Base-by-base conservation (phyloP, 805 yeast genomes). In the Wickerhamiella musiphila region DNA sequence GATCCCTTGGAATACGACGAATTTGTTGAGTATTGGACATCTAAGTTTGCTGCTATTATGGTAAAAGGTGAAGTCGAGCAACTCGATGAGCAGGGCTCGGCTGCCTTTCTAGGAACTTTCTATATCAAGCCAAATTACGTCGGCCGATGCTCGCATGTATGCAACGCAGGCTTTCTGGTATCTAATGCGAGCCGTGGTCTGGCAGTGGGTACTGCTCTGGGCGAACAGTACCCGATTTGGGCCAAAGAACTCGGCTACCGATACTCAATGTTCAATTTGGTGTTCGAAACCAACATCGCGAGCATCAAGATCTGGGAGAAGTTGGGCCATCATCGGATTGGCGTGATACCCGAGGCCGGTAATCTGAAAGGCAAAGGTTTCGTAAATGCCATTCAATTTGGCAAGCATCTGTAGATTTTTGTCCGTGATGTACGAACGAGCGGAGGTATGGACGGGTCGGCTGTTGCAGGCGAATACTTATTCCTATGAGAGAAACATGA, bases 161-260 rank as follows among this genome's bases (percentile, higher is more conserved):
- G 94, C 46, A 84, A 84, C 50, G 94, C 73, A 0, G 94, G 92
- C 0, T 84, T 84, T 47, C 49, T 82, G 8, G 93, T 84, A 5
- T 66, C 66, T 36, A 59, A 61, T 6, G 40, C 40, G 0, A 56
- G 57, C 17, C 63, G 95, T 39, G 90, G 92, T 1, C 51, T 61
- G 29, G 74, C 77, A 7, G 53, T 79, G 11, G 94, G 94, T 1
- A 61, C 56, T 22, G 64, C 64, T n/a, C 47, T 84, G 47, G 95
- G 92, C 4, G 56, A 57, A 35, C 56, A 65, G 26, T 84, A 78
- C 48, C 48, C 82, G 28, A 49, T 55, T 31, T 71, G 75, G 69
- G 94, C 90, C 0, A 84, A 92, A 0, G 46, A 62, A 31, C 54
- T 84, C 20, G 94, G 94, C 0, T 84, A 75, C 53, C 68, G 64